Base-by-base conservation (phyloP, 257 asterid genomes). In the Ligustrum vulgare region DNA sequence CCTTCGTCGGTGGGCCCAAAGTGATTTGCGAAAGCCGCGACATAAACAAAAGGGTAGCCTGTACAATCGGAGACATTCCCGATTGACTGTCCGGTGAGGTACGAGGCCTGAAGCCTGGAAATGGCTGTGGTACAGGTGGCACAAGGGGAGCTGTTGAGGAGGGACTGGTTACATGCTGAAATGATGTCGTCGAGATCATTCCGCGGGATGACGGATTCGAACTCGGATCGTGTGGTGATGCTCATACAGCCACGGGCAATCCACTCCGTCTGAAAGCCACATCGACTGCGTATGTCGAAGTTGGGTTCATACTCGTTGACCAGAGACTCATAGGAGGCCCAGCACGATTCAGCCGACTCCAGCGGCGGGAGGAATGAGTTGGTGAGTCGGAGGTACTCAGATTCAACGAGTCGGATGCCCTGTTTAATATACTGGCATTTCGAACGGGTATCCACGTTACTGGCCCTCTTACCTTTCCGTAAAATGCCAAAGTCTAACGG, bases 191-290 rank as follows among this genome's bases (percentile, higher is more conserved):
- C 47, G 20, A 89, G 65, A 3, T 84, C 85, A 13, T 86, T 1
- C 6, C 34, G 75, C 7, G 91, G 82, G 7, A 94, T 88, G 36
- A 54, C 65, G 15, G 87, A 43, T 78, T 92, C 97, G 77, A 94
- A 92, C 47, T 84, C 87, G 23, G 84, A 66, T 4, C 97, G 91
- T 1, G 95, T 85, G 70, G 86, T 83, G 80, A 91, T 83, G 75
- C 86, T 86, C 93, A 90, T 86, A 83, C 97, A 90, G 0, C 96
- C 94, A 33, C 75, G 78, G 3, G 97, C 80, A 39, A 92, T 90
- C 97, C 96, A 94, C 77, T 83, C 69, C 49, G 90, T 89, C 75
- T 82, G 78, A 79, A 89, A 89, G 0, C 97, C 97, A 82, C 98
- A 94, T 12, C 84, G 69, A 9, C 75, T 28, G 67, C 92, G 89